phyloP scores from a whole-genome alignment of 2,329 filamentous ascomycete genomes.

The Beauveria rudraprayagi region DNA sequence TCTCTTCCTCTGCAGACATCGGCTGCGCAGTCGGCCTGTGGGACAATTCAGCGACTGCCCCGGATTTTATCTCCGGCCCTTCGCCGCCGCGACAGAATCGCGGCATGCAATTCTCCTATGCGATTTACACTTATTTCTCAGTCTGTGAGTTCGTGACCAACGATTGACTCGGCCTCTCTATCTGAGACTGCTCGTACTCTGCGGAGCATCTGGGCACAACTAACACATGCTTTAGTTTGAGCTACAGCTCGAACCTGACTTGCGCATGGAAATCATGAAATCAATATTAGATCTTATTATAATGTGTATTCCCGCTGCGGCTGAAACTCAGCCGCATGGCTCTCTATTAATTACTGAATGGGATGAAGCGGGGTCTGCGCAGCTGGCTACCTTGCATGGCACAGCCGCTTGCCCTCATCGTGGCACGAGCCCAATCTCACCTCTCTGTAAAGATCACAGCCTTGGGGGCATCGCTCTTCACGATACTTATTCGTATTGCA shows the following conservation, averaged over 20 bases:
- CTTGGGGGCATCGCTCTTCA: too few species aligned
- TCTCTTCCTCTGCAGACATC: not conserved
- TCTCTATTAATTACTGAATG: not conserved
- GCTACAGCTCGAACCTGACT: too few species aligned
- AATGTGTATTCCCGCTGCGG: too few species aligned
- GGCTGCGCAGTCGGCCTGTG: not conserved
- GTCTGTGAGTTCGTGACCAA: too few species aligned
- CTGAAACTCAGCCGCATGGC: not conserved
- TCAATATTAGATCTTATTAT: too few species aligned
- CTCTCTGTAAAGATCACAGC: not conserved
- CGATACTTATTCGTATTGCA: not conserved
- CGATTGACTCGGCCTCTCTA: too few species aligned
- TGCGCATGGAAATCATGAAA: too few species aligned
- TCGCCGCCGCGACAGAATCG: not conserved
- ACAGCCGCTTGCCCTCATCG: not conserved
- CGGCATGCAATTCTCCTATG: too few species aligned
- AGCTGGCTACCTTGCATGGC: not conserved
- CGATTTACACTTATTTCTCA: too few species aligned
- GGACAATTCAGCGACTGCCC: not conserved
- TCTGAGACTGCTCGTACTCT: too few species aligned
- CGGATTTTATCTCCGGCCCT: not conserved
- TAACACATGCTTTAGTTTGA: too few species aligned
- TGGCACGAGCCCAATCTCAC: not conserved
- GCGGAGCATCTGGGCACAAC: too few species aligned
- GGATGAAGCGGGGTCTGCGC: not conserved